Evolutionary conservation across 345 rosid genomes (phyloP), one percentile per base, ranked within the genome.

Genomic region (Cochlearia excelsa): DNA sequence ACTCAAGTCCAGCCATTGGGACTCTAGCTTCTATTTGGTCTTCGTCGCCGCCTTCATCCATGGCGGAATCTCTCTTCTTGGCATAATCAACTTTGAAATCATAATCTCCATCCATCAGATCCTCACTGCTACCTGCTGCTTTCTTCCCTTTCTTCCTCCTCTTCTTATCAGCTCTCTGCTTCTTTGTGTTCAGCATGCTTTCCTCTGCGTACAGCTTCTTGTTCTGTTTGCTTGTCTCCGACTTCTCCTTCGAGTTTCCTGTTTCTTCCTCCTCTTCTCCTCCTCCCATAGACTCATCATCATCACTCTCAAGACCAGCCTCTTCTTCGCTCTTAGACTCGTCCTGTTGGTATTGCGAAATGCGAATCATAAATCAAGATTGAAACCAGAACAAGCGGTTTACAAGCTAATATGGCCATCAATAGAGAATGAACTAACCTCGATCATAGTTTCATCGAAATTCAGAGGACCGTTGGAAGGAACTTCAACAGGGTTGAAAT

Each of bases 11-110:
- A 7, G 82, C 72, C 89, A 81, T 74, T 0, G 87, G 91, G 53
- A 77, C 76, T 68, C 67, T 57, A 2, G 63, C 79, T 1, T 57
- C 52, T 3, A 68, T 73, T 57, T 62, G 72, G 35, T 46, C 37
- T 9, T 62, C 79, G 16, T 71, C 23, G 23, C 23, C 81, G 59
- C 71, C 81, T 26, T 10, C 80, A 53, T 79, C 86, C 82, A 79
- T 77, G 60, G 69, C 65, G 2, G 73, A 59, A 30, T 42, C 77
- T 47, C 72, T 66, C 26, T 65, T 77, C 80, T 81, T 81, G 4
- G 57, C 57, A n/a, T 79, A 84, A 77, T 92, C 96, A 27, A 79
- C 82, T 71, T 84, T 85, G 71, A 92, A 88, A 80, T 92, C 85
- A 57, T 82, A 84, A 66, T 88, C 87, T 55, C 73, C 85, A 0